Percentiles rank a stretch among this genome's conserved stretches.
Evolutionary conservation across 495 filamentous ascomycete species (phyloP).

Genomic region (Astrocystis sublimbata): DNA sequence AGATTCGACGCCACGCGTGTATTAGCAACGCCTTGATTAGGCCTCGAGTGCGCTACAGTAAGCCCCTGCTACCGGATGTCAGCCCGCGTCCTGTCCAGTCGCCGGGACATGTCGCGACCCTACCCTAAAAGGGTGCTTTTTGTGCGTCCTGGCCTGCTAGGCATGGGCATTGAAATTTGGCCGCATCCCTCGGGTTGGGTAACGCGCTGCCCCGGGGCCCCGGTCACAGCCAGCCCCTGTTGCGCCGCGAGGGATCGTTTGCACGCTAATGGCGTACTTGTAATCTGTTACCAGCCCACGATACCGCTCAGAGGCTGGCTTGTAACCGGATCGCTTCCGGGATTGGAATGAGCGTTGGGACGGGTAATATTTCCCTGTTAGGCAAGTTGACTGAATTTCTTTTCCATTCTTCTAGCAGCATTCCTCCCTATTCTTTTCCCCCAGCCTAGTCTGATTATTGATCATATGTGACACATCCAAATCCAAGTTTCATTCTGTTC

Average conservation of each 20-base stretch:
- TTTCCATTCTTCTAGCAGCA: not conserved
- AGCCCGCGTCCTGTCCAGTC: constrained; percentile 3
- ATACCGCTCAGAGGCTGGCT: not conserved
- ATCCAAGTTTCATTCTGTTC: constrained; percentile 11
- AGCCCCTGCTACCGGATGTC: constrained; percentile 13
- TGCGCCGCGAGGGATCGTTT: constrained; percentile 10
- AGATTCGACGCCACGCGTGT: not conserved
- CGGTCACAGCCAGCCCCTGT: constrained; percentile 3
- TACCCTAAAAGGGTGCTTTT: constrained; percentile 3
- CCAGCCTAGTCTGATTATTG: not conserved
- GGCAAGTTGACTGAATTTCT: not conserved
- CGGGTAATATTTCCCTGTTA: constrained; percentile 6
- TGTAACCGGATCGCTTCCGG: constrained; percentile 16
- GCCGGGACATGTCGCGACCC: not conserved
- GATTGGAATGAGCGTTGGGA: not conserved
- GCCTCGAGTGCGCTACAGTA: too few relatives aligned
- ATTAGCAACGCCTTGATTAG: not conserved
- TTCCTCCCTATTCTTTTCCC: constrained; percentile 2
- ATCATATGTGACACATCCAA: constrained; percentile 14
- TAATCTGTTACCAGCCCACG: constrained; percentile 4
- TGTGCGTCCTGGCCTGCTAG: not conserved
- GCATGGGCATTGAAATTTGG: constrained; percentile 5
- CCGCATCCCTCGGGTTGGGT: constrained; percentile 18
- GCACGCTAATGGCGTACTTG: not conserved
- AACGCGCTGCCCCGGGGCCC: not conserved